Conservation (phyloP, 306 rosid genomes). For the Vigna radiata region DNA sequence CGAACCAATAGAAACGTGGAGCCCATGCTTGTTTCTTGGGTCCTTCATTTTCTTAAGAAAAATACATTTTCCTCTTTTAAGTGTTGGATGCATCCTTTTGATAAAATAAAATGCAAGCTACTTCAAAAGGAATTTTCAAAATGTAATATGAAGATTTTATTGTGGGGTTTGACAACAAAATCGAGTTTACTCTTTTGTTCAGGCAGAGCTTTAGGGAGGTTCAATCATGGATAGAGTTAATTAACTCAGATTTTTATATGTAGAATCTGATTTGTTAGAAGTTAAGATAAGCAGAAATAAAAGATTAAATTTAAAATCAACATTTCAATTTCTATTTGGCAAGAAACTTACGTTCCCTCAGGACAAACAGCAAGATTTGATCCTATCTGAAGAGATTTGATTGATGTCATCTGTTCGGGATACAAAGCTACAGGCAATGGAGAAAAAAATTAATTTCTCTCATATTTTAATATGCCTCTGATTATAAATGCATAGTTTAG, state of each 20-base stretch:
- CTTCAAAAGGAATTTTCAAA: neutral
- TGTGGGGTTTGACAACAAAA: neutral
- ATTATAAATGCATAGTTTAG: conserved; percentile 28
- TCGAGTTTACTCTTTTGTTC: neutral
- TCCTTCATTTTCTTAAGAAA: neutral
- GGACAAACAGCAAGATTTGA: conserved; percentile 86
- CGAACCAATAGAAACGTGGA: neutral
- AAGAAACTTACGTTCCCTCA: conserved; percentile 69
- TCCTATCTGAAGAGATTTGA: conserved; percentile 86
- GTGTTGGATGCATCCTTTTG: neutral
- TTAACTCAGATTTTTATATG: too few relatives aligned
- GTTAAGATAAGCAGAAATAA: conserved; percentile 4
- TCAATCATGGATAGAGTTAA: too few relatives aligned
- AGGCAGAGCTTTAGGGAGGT: conserved; percentile 5
- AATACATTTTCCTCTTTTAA: conserved; percentile 4
- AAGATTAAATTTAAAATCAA: conserved; percentile 7
- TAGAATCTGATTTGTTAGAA: too few relatives aligned
- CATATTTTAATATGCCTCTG: conserved; percentile 7
- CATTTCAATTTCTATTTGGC: neutral
- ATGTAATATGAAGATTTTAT: neutral
- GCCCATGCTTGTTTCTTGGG: neutral
- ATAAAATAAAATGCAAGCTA: conserved; percentile 9
- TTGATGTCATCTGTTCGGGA: conserved; percentile 76
- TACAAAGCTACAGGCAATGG: conserved; percentile 61
- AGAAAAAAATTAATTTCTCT: conserved; percentile 40